These are phyloP conservation scores for Pestalotiopsis sp. DNA, from an alignment of 2,329 filamentous ascomycete species.

Conservation along the genomic window DNA sequence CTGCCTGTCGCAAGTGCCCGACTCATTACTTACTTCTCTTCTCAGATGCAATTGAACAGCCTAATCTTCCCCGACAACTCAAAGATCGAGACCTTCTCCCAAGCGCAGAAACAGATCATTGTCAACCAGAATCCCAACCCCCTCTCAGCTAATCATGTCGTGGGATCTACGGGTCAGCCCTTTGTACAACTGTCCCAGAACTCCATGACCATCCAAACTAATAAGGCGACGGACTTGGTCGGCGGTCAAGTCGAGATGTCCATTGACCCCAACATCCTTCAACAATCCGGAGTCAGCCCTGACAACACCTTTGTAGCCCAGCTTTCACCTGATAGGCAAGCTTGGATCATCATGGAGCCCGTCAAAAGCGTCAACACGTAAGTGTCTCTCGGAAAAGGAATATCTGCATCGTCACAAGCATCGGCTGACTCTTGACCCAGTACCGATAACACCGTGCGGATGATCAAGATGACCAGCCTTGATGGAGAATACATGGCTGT, in stretches of 20 bases:
- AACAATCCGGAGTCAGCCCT: conserved; percentile 20
- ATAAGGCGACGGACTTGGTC: conserved; percentile 22
- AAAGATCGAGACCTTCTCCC: conserved; percentile 25
- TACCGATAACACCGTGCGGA: conserved; percentile 23
- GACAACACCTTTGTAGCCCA: conserved; percentile 24
- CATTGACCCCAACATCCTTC: conserved; percentile 20
- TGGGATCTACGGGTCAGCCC: conserved; percentile 23
- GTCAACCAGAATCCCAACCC: conserved; percentile 25
- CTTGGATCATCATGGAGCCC: conserved; percentile 23
- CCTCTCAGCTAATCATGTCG: conserved; percentile 22
- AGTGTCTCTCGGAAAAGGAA: neutral
- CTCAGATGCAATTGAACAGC: conserved; percentile 21
- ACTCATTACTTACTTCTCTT: neutral
- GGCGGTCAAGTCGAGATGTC: conserved; percentile 23
- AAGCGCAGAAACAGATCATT: conserved; percentile 22
- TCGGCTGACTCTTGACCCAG: neutral
- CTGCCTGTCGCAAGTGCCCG: neutral
- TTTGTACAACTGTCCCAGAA: conserved; percentile 24
- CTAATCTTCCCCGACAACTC: conserved; percentile 22
- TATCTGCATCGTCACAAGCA: neutral
- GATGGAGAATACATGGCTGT: conserved; percentile 24
- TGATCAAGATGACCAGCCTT: conserved; percentile 23
- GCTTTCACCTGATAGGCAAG: conserved; percentile 22
- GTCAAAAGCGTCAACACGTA: conserved; percentile 23
- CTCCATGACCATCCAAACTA: conserved; percentile 23